Evolutionary conservation across 2,329 filamentous ascomycete genomes (phyloP).

Genomic region (Beauveria bassiana): DNA sequence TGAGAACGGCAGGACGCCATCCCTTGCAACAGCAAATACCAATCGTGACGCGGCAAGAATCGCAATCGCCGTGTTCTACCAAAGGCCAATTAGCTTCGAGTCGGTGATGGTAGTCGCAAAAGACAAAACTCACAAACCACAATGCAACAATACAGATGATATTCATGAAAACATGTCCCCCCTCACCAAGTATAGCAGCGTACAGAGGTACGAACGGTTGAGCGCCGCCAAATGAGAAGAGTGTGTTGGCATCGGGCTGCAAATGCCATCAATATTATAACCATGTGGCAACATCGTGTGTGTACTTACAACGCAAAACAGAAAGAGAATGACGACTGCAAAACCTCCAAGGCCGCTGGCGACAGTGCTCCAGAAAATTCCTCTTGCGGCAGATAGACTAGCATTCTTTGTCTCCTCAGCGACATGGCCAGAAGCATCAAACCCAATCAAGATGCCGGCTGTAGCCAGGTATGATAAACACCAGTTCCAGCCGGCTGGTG

Average conservation of each 20-base stretch:
- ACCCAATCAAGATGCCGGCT: constrained; percentile 52
- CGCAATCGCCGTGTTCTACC: constrained; percentile 49
- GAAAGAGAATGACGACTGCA: constrained; percentile 47
- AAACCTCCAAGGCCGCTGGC: constrained; percentile 49
- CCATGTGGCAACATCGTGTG: no score
- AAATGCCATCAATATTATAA: background rate
- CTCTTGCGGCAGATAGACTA: constrained; percentile 44
- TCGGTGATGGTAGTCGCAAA: background rate
- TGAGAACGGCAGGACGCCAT: constrained; percentile 53
- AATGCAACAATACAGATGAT: constrained; percentile 44
- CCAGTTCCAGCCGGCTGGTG: constrained; percentile 54
- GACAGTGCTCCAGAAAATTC: constrained; percentile 54
- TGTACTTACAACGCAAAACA: constrained; percentile 45
- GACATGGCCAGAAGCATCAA: constrained; percentile 53
- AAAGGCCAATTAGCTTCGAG: background rate
- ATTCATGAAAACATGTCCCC: constrained; percentile 54
- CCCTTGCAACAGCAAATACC: constrained; percentile 54
- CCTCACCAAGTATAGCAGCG: constrained; percentile 45
- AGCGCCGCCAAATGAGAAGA: constrained; percentile 46
- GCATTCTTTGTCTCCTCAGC: constrained; percentile 56
- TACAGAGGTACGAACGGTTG: constrained; percentile 54
- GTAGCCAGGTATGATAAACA: constrained; percentile 54
- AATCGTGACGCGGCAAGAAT: constrained; percentile 52
- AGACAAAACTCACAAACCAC: constrained; percentile 37
- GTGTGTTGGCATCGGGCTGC: constrained; percentile 42